Evolutionary conservation across 306 rosid species (phyloP).

Genomic region (Vigna hirtella): DNA sequence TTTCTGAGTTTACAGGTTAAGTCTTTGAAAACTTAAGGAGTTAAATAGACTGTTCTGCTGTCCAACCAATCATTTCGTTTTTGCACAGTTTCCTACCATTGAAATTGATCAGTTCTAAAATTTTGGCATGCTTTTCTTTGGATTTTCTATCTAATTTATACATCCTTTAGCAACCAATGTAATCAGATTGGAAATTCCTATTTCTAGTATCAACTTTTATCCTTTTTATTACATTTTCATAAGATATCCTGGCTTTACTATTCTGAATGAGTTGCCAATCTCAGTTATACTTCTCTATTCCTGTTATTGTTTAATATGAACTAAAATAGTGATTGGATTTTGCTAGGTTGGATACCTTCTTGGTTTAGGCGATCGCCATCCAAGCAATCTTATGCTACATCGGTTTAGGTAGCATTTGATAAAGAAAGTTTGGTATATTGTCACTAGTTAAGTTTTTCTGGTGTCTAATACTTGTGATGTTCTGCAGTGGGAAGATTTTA

Average conservation of each 20-base stretch:
- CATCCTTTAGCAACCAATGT: not conserved
- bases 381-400: constrained; percentile 96
- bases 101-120: constrained; percentile 13
- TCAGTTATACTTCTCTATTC: constrained; percentile 2
- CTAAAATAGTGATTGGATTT: constrained; percentile 24
- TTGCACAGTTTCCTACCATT: constrained; percentile 25
- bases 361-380: constrained; percentile 99
- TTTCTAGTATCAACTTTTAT: not conserved
- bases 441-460: constrained; percentile 13
- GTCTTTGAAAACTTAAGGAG: too few relatives aligned
- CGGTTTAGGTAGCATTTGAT: constrained; percentile 72
- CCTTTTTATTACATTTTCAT: constrained; percentile 15
- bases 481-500: constrained; percentile 90
- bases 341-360: constrained; percentile 97
- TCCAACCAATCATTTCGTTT: not conserved
- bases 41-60: too few relatives aligned
- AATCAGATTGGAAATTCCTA: constrained; percentile 26
- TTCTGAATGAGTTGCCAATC: not conserved
- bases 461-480: constrained; percentile 45
- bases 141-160: not conserved
- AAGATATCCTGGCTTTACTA: not conserved
- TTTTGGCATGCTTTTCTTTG: not conserved
- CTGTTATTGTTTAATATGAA: not conserved
- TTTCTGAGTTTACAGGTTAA: too few relatives aligned
- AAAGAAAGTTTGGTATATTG: constrained; percentile 36